Percentiles rank a stretch among this genome's conserved stretches.
Evolutionary conservation across 2,329 filamentous ascomycete species (phyloP).

Genomic region (Madurella fahalii): DNA sequence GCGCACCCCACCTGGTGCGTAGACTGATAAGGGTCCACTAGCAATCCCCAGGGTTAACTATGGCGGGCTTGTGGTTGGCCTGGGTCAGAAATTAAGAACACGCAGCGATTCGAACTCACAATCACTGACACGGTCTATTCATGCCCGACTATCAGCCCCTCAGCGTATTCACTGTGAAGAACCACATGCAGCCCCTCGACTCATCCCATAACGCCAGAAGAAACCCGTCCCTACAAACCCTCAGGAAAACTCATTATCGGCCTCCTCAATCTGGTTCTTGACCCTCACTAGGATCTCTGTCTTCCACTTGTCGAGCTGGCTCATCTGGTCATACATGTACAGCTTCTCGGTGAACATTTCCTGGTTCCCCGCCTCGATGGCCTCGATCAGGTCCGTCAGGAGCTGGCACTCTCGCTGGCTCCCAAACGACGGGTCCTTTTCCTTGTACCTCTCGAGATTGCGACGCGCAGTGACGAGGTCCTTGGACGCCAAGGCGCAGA

Average conservation of each 20-base stretch:
- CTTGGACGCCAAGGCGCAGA: slow-evolving; percentile 73
- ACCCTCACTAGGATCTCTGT: slow-evolving; percentile 76
- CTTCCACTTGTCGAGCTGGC: slow-evolving; percentile 97
- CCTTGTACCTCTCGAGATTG: slow-evolving; percentile 76
- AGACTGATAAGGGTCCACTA: slow-evolving; percentile 23
- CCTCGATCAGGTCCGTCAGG: slow-evolving; percentile 69
- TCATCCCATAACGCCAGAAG: slow-evolving; percentile 18
- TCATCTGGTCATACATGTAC: slow-evolving; percentile 87
- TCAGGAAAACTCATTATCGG: slow-evolving; percentile 37
- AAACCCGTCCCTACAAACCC: neutral
- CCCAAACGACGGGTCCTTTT: slow-evolving; percentile 72
- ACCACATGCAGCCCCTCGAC: neutral
- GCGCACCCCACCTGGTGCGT: slow-evolving; percentile 14
- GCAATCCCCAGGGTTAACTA: slow-evolving; percentile 16
- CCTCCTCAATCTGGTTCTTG: slow-evolving; percentile 73
- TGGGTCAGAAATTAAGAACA: neutral
- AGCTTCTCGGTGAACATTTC: slow-evolving; percentile 82
- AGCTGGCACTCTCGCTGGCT: slow-evolving; percentile 78
- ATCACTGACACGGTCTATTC: neutral
- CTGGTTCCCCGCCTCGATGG: slow-evolving; percentile 72
- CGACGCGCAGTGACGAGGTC: slow-evolving; percentile 76
- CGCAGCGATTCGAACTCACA: neutral
- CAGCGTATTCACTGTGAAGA: neutral
- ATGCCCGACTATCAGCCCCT: neutral
- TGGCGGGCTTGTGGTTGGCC: neutral